These are phyloP conservation scores for Pythium periplocum DNA, from an alignment of 352 stramenopile genomes.

Conservation along the genomic window DNA sequence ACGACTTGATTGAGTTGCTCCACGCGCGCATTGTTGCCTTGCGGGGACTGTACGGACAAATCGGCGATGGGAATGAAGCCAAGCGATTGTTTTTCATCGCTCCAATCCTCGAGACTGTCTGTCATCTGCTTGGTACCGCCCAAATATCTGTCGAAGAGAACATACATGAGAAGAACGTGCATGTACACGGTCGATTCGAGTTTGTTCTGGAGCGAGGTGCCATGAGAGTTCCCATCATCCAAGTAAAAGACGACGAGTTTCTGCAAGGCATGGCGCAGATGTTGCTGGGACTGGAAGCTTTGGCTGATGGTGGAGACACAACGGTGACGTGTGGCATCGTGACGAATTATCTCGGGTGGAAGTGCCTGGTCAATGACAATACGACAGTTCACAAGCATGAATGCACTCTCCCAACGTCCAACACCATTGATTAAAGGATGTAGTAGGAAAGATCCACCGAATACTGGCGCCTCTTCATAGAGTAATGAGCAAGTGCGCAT, in stretches of 20 bases:
- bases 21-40: slow-evolving; percentile 4
- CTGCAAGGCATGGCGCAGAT: slow-evolving; percentile 18
- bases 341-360: slow-evolving; percentile 21
- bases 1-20: slow-evolving; percentile 3
- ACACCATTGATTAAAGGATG: slow-evolving; percentile 4
- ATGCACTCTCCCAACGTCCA: background rate
- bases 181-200: slow-evolving; percentile 16
- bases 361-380: slow-evolving; percentile 19
- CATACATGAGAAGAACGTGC: slow-evolving; percentile 17
- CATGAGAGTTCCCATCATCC: slow-evolving; percentile 17
- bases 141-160: slow-evolving; percentile 18
- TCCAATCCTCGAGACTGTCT: slow-evolving; percentile 17
- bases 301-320: slow-evolving; percentile 17
- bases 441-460: slow-evolving; percentile 6
- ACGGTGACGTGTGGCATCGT: slow-evolving; percentile 19
- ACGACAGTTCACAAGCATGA: slow-evolving; percentile 12
- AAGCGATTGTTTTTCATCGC: slow-evolving; percentile 15
- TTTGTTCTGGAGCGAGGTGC: slow-evolving; percentile 22
- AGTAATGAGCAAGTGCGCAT: too few relatives aligned
- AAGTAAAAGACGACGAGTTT: slow-evolving; percentile 18
- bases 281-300: slow-evolving; percentile 16
- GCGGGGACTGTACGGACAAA: slow-evolving; percentile 11
- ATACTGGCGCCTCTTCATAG: background rate
- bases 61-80: slow-evolving; percentile 11
- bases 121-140: slow-evolving; percentile 13